These are phyloP conservation scores for Pseudocercospora macadamiae DNA, from an alignment of 2,329 filamentous ascomycete species.

Conservation along the genomic window DNA sequence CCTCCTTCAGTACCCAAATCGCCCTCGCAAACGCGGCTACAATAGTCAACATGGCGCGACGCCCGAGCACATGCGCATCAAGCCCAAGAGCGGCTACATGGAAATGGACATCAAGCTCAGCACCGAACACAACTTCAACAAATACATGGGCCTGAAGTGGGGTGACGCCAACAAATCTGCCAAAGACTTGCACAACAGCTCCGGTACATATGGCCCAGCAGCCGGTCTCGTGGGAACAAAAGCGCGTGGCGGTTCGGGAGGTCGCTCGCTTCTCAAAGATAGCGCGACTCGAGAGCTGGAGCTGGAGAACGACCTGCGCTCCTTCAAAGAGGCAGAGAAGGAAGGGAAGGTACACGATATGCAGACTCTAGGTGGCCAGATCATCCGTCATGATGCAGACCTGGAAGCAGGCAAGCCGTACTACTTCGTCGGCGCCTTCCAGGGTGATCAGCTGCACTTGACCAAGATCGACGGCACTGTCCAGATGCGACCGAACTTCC, in stretches of 20 bases:
- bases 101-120: conserved; percentile 90
- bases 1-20: conserved; percentile 88
- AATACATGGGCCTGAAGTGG: conserved; percentile 78
- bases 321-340: conserved; percentile 70
- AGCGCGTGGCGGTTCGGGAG: conserved; percentile 20
- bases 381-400: conserved; percentile 64
- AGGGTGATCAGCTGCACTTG: conserved; percentile 81
- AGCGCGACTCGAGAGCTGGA: conserved; percentile 46
- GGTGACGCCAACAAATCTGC: conserved; percentile 66
- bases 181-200: conserved; percentile 44
- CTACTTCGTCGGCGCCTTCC: conserved; percentile 93
- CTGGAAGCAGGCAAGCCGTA: conserved; percentile 69
- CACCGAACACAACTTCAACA: conserved; percentile 75
- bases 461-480: conserved; percentile 81
- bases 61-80: conserved; percentile 78
- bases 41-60: conserved; percentile 57
- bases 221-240: conserved; percentile 45
- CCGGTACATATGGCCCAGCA: conserved; percentile 51
- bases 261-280: conserved; percentile 50
- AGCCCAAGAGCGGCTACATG: conserved; percentile 78
- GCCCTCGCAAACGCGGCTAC: conserved; percentile 66
- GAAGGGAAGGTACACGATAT: conserved; percentile 73
- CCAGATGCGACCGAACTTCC: conserved; percentile 87
- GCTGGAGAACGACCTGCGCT: conserved; percentile 43
- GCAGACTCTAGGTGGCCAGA: conserved; percentile 84